Conservation (phyloP, 768 basidiomycete genomes). For the Suillus sp. region DNA sequence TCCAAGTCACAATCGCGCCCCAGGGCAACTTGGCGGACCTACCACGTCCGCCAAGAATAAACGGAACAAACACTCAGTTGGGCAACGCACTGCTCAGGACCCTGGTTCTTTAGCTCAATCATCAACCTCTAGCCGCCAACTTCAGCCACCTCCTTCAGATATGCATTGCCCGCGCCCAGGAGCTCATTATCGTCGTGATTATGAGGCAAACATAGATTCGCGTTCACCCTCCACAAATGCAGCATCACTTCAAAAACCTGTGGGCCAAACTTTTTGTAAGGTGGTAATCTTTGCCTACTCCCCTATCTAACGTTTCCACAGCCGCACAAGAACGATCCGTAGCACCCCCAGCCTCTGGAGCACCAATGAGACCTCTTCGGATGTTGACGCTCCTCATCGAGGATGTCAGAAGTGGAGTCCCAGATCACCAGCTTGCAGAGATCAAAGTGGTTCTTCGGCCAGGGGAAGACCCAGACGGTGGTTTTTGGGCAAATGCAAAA, state of each 20-base stretch:
- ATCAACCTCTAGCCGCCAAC: constrained; percentile 10
- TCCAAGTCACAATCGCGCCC: constrained; percentile 3
- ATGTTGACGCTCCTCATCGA: constrained; percentile 71
- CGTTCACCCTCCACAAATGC: constrained; percentile 5
- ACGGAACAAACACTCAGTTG: constrained; percentile 21
- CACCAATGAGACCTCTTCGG: constrained; percentile 34
- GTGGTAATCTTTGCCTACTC: neutral
- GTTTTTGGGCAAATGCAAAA: constrained; percentile 72
- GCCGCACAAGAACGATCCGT: constrained; percentile 18
- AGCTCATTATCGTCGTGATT: constrained; percentile 21
- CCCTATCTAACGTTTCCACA: constrained; percentile 6
- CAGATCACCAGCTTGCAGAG: constrained; percentile 65
- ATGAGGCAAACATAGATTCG: constrained; percentile 16
- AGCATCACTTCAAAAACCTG: constrained; percentile 13
- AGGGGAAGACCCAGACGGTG: constrained; percentile 50
- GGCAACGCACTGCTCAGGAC: constrained; percentile 2
- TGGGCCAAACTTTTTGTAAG: constrained; percentile 40
- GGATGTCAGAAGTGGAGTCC: constrained; percentile 54
- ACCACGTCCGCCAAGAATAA: constrained; percentile 4
- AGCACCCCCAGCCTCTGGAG: constrained; percentile 16
- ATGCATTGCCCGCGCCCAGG: neutral
- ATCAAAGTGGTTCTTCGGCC: constrained; percentile 58
- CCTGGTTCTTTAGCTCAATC: constrained; percentile 7
- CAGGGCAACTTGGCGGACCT: neutral
- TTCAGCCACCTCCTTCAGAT: constrained; percentile 13